Evolutionary conservation across 148 eudicot species (phyloP).

Genomic region (Pharnaceum exiguum): DNA sequence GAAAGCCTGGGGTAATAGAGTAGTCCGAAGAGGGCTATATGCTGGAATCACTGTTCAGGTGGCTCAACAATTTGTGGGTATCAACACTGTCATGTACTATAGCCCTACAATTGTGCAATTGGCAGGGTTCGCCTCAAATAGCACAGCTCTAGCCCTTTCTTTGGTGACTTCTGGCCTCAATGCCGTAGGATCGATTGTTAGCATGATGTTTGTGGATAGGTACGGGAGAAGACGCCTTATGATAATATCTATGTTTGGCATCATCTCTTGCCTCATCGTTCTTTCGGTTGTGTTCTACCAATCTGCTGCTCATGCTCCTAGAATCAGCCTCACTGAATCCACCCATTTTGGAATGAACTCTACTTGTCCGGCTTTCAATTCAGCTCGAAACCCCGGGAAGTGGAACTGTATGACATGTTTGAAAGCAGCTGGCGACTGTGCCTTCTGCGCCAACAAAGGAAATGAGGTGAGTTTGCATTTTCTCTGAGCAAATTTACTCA

Average conservation of each 20-base stretch:
- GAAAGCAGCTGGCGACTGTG: constrained; percentile 49
- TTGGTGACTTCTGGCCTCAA: constrained; percentile 76
- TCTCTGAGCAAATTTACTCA: no score
- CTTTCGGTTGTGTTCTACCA: constrained; percentile 44
- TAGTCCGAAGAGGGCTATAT: constrained; percentile 68
- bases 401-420: constrained; percentile 89
- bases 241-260: constrained; percentile 71
- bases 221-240: constrained; percentile 76
- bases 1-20: constrained; percentile 48
- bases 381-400: constrained; percentile 26
- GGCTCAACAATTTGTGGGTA: constrained; percentile 80
- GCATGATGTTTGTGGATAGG: constrained; percentile 80
- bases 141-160: constrained; percentile 84
- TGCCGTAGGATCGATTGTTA: constrained; percentile 58
- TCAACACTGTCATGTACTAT: constrained; percentile 82
- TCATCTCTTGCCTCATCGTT: constrained; percentile 54
- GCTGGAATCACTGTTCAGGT: constrained; percentile 90
- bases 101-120: constrained; percentile 87
- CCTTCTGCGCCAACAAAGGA: constrained; percentile 52
- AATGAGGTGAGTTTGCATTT: constrained; percentile 35
- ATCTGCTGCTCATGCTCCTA: constrained; percentile 59
- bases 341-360: constrained; percentile 52
- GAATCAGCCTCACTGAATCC: constrained; percentile 39
- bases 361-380: constrained; percentile 45
- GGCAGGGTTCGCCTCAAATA: constrained; percentile 79